Evolutionary conservation across 2,329 filamentous ascomycete species (phyloP), one percentile per base, ranked within the genome.

Genomic region (Pseudopyrenochaeta lycopersici): DNA sequence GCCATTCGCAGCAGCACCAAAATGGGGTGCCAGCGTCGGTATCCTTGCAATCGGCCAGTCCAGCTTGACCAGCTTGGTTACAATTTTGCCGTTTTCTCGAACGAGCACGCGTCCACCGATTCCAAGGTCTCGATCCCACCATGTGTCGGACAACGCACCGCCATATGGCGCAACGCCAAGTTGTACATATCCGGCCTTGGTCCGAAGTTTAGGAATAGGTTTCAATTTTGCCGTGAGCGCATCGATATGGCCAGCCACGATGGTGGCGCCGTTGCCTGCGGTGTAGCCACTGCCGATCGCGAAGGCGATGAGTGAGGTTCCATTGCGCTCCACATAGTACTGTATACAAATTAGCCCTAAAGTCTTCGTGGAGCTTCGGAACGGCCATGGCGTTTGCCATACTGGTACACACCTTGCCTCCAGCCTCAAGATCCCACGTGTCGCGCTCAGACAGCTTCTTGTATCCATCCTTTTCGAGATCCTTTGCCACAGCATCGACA

Each of bases 91-190:
- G 4, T 82, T 73, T 64, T 97, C 88, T 60, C 88, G 90, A 40
- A 98, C 88, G 43, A 98, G 82, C 3, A 98, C 94, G 39, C 92
- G 84, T 33, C 95, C 95, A 60, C 92, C 95, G 66, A 98, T 90
- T 62, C 90, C 89, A 46, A 99, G 84, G 75, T 99, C 95, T 32
- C 95, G 87, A 76, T 98, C 95, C 94, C 93, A 98, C 95, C 95
- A 98, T 1, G 95, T 98, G 58, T 83, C 82, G 72, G 93, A 95
- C 57, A 98, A 79, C 1, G 82, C 92, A 45, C 95, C 94, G 9
- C 92, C 94, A 73, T 98, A 99, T 0, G 91, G 95, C 2, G 95
- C 93, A 47, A 98, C 91, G 20, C 91, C 94, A 6, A 98, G 84
- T 79, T 98, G 92, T 23, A 91, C 76, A 71, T 92, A 99, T 48